A percentile compares a stretch with the other conserved stretches of the same genome.
phyloP scores from a whole-genome alignment of 2,329 filamentous ascomycete genomes.

The Cytospora piceae region DNA sequence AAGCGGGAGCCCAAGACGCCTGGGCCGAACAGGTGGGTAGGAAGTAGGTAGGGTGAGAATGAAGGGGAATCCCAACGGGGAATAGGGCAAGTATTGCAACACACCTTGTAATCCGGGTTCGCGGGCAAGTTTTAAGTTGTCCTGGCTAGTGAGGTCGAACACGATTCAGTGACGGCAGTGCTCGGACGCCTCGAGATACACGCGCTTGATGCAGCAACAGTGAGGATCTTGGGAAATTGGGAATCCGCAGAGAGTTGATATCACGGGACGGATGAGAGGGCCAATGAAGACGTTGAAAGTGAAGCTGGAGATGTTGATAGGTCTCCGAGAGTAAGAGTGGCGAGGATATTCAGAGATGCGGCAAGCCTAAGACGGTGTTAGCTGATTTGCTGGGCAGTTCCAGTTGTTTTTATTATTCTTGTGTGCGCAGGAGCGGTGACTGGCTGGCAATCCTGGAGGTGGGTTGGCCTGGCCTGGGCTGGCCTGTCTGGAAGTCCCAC shows the following conservation, averaged over 20 bases:
- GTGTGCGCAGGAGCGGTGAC: constrained; percentile 38
- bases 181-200: constrained; percentile 12
- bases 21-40: constrained; percentile 12
- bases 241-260: constrained; percentile 49
- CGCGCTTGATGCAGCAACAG: constrained; percentile 40
- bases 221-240: constrained; percentile 39
- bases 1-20: constrained; percentile 4
- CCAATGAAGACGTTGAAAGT: constrained; percentile 53
- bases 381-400: constrained; percentile 55
- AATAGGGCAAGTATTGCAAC: constrained; percentile 12
- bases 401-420: constrained; percentile 31
- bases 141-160: background rate
- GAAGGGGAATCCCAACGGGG: constrained; percentile 10
- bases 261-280: constrained; percentile 55
- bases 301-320: constrained; percentile 56
- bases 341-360: constrained; percentile 41
- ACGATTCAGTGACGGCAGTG: constrained; percentile 17
- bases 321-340: constrained; percentile 44
- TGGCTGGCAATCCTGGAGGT: constrained; percentile 34
- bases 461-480: constrained; percentile 11
- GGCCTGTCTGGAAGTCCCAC: constrained; percentile 18
- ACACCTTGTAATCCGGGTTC: background rate
- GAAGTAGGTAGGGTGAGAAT: constrained; percentile 7
- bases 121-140: background rate
- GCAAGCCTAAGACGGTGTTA: constrained; percentile 47